These are phyloP conservation scores for Heracleum sosnowskyi DNA, from an alignment of 129 eudicot genomes.

Conservation along the genomic window DNA sequence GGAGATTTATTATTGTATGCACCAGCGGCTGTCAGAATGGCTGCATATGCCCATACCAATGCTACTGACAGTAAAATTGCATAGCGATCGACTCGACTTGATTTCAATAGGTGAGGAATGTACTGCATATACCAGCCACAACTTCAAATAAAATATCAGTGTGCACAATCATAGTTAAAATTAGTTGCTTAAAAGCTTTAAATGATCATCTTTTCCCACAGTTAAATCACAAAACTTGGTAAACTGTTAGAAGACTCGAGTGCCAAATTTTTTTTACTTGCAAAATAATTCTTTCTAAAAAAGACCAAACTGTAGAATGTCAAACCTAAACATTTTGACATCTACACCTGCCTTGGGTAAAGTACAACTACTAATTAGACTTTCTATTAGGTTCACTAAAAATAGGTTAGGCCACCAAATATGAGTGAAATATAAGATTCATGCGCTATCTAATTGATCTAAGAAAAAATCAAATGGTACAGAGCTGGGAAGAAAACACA, in stretches of 20 bases:
- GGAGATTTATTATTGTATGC: conserved; percentile 66
- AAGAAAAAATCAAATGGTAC: neutral
- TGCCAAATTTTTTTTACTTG: neutral
- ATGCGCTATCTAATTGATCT: neutral
- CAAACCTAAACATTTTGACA: neutral
- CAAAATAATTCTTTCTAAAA: no score
- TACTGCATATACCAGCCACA: conserved; percentile 40
- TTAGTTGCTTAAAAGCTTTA: neutral
- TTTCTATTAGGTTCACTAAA: neutral
- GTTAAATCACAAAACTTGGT: neutral
- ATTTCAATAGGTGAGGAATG: conserved; percentile 41
- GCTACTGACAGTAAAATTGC: conserved; percentile 62
- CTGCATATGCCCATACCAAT: conserved; percentile 77
- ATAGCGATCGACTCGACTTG: conserved; percentile 52
- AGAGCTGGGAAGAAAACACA: neutral
- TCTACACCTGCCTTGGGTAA: neutral
- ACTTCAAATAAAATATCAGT: neutral
- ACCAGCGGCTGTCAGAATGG: conserved; percentile 82
- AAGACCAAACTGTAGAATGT: neutral
- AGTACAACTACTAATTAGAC: neutral
- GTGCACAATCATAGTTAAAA: neutral
- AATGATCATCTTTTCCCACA: neutral
- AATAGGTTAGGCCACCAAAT: neutral
- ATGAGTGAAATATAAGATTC: neutral
- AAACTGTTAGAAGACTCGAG: neutral